Evolutionary conservation across 371 early-diverging fungal genomes (phyloP), one percentile per base, ranked within the genome.

Genomic region (Apophysomyces trapeziformis): DNA sequence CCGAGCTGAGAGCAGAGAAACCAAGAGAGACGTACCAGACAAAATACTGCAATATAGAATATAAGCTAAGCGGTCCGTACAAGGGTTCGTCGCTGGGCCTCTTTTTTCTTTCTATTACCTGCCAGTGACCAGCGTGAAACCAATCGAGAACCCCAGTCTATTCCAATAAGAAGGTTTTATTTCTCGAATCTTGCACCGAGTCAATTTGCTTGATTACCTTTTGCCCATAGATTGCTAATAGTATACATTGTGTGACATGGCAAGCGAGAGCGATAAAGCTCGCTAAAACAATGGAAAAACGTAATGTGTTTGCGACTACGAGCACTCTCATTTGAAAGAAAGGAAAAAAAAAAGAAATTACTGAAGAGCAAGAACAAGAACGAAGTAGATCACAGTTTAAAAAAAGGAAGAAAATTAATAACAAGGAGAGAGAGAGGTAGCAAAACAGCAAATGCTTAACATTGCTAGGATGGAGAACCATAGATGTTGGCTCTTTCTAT

Each of bases 41-140:
- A 9, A 78, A 26, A 64, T 76, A 79, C 76, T 77, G 61, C 60
- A 61, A 14, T 59, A 63, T 7, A 9, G 32, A 35, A 36, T 46
- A 11, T 36, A 36, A 21, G 7, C 16, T 37, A 0, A 37, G 1
- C 32, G 12, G 16, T 14, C 2, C 32, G 32, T 2, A 26, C 32
- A 2, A 26, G 32, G 32, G 32, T 26, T 26, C 32, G 32, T 26
- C 32, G 32, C 32, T 26, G 2, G 32, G 13, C 7, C 35, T 36
- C 13, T 32, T 36, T 47, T n/a, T 13, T 5, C 3, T 41, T 0
- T 18, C 12, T 7, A 41, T 59, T 75, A 75, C 78, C 70, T 75
- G 74, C 79, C 79, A 79, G 50, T 79, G 79, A 1, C 79, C 72
- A 35, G 71, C 70, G 39, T 47, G 58, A 7, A 79, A 64, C 79